These are phyloP conservation scores for Populus nigra DNA, from an alignment of 345 rosid species.

Conservation along the genomic window DNA sequence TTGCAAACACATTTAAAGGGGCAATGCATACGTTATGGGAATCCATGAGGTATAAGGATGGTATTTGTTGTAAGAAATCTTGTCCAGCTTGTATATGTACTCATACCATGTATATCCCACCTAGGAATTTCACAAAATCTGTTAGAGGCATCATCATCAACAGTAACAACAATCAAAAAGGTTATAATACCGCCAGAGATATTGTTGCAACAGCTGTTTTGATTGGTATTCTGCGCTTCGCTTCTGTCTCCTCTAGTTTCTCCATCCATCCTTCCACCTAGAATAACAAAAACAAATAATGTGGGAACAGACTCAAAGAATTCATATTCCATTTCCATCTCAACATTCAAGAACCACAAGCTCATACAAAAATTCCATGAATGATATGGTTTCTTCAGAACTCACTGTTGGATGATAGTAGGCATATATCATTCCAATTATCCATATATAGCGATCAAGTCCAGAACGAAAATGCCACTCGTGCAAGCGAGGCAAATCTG, in stretches of 20 bases:
- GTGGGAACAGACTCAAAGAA: slow-evolving; percentile 12
- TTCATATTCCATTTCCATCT: neutral
- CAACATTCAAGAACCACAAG: slow-evolving; percentile 17
- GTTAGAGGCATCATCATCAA: slow-evolving; percentile 5
- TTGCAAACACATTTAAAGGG: slow-evolving; percentile 2
- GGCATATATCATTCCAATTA: slow-evolving; percentile 96
- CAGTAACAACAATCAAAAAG: neutral
- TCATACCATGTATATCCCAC: slow-evolving; percentile 82
- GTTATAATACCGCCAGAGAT: slow-evolving; percentile 52
- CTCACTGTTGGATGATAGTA: slow-evolving; percentile 98
- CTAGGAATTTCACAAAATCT: slow-evolving; percentile 41
- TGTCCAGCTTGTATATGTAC: slow-evolving; percentile 91
- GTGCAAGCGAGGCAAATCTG: slow-evolving; percentile 62
- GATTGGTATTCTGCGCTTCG: slow-evolving; percentile 56
- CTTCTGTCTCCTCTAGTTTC: slow-evolving; percentile 87
- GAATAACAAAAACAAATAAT: slow-evolving; percentile 14
- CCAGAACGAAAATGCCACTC: slow-evolving; percentile 99
- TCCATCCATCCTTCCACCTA: slow-evolving; percentile 99
- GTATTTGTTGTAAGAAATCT: slow-evolving; percentile 83
- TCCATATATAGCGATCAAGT: slow-evolving; percentile 99
- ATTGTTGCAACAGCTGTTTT: slow-evolving; percentile 56
- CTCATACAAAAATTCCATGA: neutral
- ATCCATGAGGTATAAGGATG: slow-evolving; percentile 99
- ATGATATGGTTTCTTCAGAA: slow-evolving; percentile 15
- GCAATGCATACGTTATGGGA: slow-evolving; percentile 78